Evolutionary conservation across 352 stramenopile genomes (phyloP), one percentile per base, ranked within the genome.

Genomic region (Chrysophaeum taylorii): DNA sequence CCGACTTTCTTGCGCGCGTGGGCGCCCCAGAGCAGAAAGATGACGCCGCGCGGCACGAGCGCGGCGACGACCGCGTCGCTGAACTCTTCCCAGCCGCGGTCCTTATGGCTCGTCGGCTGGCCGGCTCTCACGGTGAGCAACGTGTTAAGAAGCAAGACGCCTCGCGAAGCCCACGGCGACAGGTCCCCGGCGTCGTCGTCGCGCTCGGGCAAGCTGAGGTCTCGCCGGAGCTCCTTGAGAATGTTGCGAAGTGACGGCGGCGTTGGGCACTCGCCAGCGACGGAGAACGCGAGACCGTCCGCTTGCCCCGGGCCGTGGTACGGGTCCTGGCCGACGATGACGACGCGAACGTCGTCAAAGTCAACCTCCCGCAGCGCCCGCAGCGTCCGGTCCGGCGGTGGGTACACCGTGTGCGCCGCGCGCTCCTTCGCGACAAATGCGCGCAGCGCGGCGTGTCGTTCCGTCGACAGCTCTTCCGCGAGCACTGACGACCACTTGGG

Each of bases 11-110:
- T 77, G 63, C 95, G 86, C 15, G 94, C 94, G 39, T 92, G 93
- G 70, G 96, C 97, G 27, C 96, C 96, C 96, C 96, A 99, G 12
- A 99, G 82, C 73, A 99, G 73, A 78, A 98, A 99, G 0, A 99
- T 94, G 25, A 99, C 82, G 16, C 75, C 87, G 73, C 69, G 91
- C 72, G 79, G 73, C 61, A 80, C 91, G 64, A 94, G 77, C 38
- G 77, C 79, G 61, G 82, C 79, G 53, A 98, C 91, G 68, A 98
- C 81, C 41, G 87, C 87, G 78, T 98, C 92, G 5, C 95, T 99
- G 68, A 99, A 94, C 37, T 86, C 83, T 74, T 99, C 94, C 95
- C 96, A 99, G 48, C 95, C 94, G 41, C 78, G 78, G 71, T 95
- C 94, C 74, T 93, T 89, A 81, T 98, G 94, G 18, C 88, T 96